phyloP scores from a whole-genome alignment of 352 stramenopile genomes.

The Paralagenidium karlingii region DNA sequence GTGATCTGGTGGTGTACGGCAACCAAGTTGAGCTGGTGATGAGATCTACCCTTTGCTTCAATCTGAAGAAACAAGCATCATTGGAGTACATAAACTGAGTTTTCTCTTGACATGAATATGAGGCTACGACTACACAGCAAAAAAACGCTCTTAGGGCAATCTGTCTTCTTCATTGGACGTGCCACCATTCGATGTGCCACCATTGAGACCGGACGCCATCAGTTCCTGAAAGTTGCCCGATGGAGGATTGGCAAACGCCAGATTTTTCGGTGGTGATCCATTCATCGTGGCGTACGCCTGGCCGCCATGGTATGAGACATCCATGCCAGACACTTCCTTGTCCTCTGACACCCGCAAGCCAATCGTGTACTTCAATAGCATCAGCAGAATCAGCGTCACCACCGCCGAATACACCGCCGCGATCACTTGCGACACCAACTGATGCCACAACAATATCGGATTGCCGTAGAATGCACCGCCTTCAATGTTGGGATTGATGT shows the following conservation, averaged over 20 bases:
- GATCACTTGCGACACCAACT: constrained; percentile 40
- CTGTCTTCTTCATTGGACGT: too few relatives aligned
- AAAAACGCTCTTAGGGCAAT: too few relatives aligned
- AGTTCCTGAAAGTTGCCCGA: too few relatives aligned
- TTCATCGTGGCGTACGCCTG: constrained; percentile 37
- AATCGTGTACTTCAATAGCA: constrained; percentile 55
- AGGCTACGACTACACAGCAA: too few relatives aligned
- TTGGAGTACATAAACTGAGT: too few relatives aligned
- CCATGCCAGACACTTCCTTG: constrained; percentile 66
- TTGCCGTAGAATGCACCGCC: constrained; percentile 44
- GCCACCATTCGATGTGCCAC: too few relatives aligned
- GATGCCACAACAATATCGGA: constrained; percentile 24
- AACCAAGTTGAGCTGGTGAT: too few relatives aligned
- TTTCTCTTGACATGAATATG: too few relatives aligned
- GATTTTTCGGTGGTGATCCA: background rate
- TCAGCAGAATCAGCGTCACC: constrained; percentile 56
- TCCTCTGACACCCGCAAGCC: constrained; percentile 61
- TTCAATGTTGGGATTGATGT: constrained; percentile 42
- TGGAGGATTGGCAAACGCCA: background rate
- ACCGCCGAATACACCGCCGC: constrained; percentile 50
- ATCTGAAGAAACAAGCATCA: too few relatives aligned
- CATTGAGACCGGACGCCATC: too few relatives aligned
- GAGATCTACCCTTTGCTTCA: too few relatives aligned
- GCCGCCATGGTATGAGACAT: constrained; percentile 66
- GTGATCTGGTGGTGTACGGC: too few relatives aligned